phyloP scores from a whole-genome alignment of 1,284 basidiomycete genomes.

The Ceratobasidium sp. region DNA sequence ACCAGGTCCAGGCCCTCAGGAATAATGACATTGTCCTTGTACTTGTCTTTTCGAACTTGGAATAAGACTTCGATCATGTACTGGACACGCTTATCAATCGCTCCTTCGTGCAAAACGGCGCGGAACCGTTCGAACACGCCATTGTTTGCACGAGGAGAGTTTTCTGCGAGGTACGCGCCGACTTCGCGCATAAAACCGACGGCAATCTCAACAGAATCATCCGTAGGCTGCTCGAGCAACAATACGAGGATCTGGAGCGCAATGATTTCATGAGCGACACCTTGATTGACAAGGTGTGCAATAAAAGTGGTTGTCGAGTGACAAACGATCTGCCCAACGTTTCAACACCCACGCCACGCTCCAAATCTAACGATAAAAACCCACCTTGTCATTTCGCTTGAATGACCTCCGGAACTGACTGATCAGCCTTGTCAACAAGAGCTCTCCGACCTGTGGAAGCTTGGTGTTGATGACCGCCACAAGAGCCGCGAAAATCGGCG shows the following conservation, averaged over 20 bases:
- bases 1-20: conserved; percentile 95
- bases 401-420: conserved; percentile 95
- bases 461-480: conserved; percentile 98
- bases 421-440: conserved; percentile 87
- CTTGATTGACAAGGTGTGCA: conserved; percentile 96
- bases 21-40: conserved; percentile 96
- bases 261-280: conserved; percentile 91
- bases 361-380: conserved; percentile 46
- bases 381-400: conserved; percentile 96
- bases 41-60: conserved; percentile 98
- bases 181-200: conserved; percentile 98
- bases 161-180: conserved; percentile 92
- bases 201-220: conserved; percentile 98
- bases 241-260: conserved; percentile 95
- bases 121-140: conserved; percentile 96
- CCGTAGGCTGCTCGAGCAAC: conserved; percentile 92
- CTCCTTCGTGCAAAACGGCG: conserved; percentile 93
- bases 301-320: conserved; percentile 95
- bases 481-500: conserved; percentile 94
- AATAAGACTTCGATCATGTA: conserved; percentile 99
- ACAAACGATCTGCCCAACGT: conserved; percentile 74
- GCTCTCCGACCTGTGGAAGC: conserved; percentile 93
- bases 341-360: conserved; percentile 8
- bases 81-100: conserved; percentile 94
- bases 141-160: conserved; percentile 92